A percentile compares a stretch with the other conserved stretches of the same genome.
Conservation (phyloP, 805 yeast species). For the Brettanomyces anomalus region DNA sequence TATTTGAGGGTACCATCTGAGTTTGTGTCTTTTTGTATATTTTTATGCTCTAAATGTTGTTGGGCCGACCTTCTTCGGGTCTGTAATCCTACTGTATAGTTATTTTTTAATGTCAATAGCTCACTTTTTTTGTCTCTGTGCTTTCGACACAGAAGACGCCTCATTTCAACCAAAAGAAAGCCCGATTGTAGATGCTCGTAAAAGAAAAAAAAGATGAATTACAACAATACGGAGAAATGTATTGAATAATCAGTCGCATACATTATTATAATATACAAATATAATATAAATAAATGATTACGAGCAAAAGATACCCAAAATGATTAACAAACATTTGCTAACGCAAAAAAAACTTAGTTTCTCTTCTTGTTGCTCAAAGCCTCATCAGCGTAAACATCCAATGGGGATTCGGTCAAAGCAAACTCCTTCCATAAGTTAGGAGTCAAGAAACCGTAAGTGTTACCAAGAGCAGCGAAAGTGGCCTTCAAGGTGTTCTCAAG, state of each 20-base stretch:
- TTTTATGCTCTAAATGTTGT: neutral
- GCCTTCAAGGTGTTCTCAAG: conserved; percentile 99
- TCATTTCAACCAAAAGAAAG: no score
- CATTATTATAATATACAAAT: no score
- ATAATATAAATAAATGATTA: neutral
- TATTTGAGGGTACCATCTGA: neutral
- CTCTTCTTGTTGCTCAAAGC: conserved; percentile 68
- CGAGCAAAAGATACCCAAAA: no score
- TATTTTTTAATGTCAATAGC: no score
- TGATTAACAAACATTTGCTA: no score
- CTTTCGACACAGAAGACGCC: no score
- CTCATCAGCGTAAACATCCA: conserved; percentile 89
- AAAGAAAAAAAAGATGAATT: no score
- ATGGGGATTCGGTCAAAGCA: conserved; percentile 82
- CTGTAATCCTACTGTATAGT: conserved; percentile 1
- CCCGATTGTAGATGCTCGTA: no score
- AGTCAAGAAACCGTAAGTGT: conserved; percentile 99
- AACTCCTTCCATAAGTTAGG: conserved; percentile 96
- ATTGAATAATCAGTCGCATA: no score
- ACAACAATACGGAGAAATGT: no score
- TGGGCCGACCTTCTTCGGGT: conserved; percentile 1
- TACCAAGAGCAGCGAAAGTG: conserved; percentile 98
- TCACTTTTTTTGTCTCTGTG: no score
- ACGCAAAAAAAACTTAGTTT: conserved; percentile 37
- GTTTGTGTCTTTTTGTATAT: conserved; percentile 1